Base-by-base conservation (phyloP, 1,284 basidiomycete genomes). In the Tetrapyrgos nigripes region DNA sequence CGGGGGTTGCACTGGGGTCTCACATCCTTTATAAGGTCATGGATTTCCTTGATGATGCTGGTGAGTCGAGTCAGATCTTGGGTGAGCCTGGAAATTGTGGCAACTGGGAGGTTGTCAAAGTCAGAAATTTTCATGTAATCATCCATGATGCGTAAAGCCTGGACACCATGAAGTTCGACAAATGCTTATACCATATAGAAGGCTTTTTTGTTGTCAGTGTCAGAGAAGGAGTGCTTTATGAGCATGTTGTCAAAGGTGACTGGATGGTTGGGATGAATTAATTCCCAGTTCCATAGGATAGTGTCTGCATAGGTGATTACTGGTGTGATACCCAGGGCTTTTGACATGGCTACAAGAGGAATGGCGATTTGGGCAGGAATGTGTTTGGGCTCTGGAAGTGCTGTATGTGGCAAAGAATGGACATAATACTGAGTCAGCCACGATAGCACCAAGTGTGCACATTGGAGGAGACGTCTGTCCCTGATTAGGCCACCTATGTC, bases 231-330 rank as follows among this genome's bases (percentile, higher is more conserved):
- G 66, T 91, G 85, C 58, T 82, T 74, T 68, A 91, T 88, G 53
- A 79, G 79, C 78, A 89, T 82, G 76, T 91, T 88, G 63, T 84
- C 82, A 59, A 81, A 74, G 61, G 83, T 85, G 59, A 84, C 71
- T 51, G 84, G 86, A 47, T 75, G 73, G 24, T 73, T 76, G 43
- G 88, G 80, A 67, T 87, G 75, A 55, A 84, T 72, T 53, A 86
- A 79, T 51, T 88, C 82, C 85, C 90, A 96, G 70, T 98, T 98
- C 93, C 95, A 99, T 1, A 98, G 83, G 9, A 99, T 96, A 3
- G 93, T 95, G 71, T 97, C 96, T 33, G 97, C 93, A 70, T 97
- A 99, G 1, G 96, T 98, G 59, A 98, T 80, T 61, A 99, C 86
- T 0, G 97, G 97, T 1, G 97, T 94, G 26, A 97, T 88, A 54